A percentile compares a stretch with the other conserved stretches of the same genome.
Conservation (phyloP, 2,329 filamentous ascomycete genomes). For the Hymenoscyphus albidus region DNA sequence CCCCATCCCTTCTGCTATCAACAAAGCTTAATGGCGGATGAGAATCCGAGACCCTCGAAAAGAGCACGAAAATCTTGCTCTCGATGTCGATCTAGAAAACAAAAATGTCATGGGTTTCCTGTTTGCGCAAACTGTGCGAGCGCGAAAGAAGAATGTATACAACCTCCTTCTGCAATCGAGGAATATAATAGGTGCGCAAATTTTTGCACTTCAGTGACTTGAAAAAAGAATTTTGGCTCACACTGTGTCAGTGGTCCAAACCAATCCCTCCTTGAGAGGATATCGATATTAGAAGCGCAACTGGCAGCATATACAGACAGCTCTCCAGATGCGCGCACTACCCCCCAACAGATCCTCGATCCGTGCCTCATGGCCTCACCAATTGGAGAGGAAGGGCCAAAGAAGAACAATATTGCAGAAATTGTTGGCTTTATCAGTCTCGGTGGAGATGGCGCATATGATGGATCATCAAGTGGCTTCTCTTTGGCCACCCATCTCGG, state of each 20-base stretch:
- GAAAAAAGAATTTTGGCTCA: neutral
- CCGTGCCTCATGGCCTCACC: constrained; percentile 13
- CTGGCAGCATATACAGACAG: constrained; percentile 25
- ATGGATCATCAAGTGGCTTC: constrained; percentile 46
- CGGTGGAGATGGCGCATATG: constrained; percentile 47
- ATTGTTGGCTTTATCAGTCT: constrained; percentile 48
- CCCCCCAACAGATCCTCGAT: constrained; percentile 9
- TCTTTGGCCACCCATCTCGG: constrained; percentile 47
- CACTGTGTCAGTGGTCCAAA: constrained; percentile 25
- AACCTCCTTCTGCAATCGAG: constrained; percentile 29
- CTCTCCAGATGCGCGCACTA: constrained; percentile 13
- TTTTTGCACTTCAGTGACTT: neutral
- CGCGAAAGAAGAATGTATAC: constrained; percentile 30
- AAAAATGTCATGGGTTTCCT: constrained; percentile 30
- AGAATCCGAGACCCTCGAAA: constrained; percentile 29
- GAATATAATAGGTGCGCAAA: constrained; percentile 28
- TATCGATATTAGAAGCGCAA: constrained; percentile 30
- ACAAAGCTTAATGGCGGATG: constrained; percentile 20
- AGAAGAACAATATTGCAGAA: constrained; percentile 37
- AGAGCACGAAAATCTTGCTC: constrained; percentile 29
- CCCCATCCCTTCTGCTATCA: neutral
- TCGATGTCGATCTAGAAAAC: constrained; percentile 27
- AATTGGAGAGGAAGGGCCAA: constrained; percentile 17
- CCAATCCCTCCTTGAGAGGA: constrained; percentile 27
- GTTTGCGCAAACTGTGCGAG: constrained; percentile 28